phyloP scores from a whole-genome alignment of 352 stramenopile species.

The Hyphochytrium catenoides region DNA sequence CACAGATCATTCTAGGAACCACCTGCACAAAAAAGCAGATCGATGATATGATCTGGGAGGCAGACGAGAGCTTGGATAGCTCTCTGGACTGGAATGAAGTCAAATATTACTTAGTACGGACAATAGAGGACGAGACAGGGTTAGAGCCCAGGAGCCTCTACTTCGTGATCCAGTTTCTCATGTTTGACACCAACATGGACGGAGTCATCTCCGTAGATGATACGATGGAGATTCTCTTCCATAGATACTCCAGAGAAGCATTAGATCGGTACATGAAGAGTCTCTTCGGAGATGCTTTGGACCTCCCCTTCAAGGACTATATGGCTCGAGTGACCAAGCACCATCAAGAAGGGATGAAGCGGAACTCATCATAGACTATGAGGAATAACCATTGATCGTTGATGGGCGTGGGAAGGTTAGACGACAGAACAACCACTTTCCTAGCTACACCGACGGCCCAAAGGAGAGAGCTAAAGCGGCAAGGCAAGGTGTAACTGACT shows the following conservation, averaged over 20 bases:
- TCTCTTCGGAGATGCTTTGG: slow-evolving; percentile 65
- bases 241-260: slow-evolving; percentile 57
- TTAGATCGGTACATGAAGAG: slow-evolving; percentile 71
- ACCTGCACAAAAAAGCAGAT: slow-evolving; percentile 80
- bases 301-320: slow-evolving; percentile 49
- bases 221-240: slow-evolving; percentile 94
- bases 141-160: slow-evolving; percentile 85
- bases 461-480: too few species aligned
- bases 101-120: slow-evolving; percentile 85
- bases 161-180: slow-evolving; percentile 93
- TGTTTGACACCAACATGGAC: slow-evolving; percentile 85
- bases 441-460: too few species aligned
- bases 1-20: slow-evolving; percentile 75
- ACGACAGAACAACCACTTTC: too few species aligned
- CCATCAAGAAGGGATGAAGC: too few species aligned
- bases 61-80: slow-evolving; percentile 88
- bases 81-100: slow-evolving; percentile 84
- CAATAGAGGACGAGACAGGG: slow-evolving; percentile 79
- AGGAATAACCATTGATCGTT: too few species aligned
- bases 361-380: too few species aligned
- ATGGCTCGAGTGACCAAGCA: slow-evolving; percentile 41
- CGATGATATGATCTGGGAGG: slow-evolving; percentile 94
- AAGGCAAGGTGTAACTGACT: too few species aligned
- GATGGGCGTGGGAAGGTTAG: too few species aligned
- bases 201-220: slow-evolving; percentile 84